Conservation (phyloP, 1,139 yeast genomes). For the Hansenula sp. region DNA sequence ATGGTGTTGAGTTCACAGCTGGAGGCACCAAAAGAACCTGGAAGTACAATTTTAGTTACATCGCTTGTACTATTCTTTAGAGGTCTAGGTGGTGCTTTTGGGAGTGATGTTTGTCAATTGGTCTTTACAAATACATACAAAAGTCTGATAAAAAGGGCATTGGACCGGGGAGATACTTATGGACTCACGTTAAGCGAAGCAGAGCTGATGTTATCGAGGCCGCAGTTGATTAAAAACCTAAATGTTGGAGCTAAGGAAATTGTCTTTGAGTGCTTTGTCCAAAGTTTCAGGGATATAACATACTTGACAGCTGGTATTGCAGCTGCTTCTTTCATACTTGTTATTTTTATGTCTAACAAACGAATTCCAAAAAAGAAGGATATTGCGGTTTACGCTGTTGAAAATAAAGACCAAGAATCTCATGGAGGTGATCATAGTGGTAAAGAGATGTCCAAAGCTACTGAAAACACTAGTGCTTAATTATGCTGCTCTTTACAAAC, state of each 20-base stretch:
- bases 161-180: not conserved
- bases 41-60: conserved; percentile 46
- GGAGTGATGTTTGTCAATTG: conserved; percentile 41
- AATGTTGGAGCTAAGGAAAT: too few species aligned
- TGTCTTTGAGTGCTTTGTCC: too few species aligned
- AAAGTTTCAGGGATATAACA: conserved; percentile 34
- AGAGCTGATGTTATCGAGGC: too few species aligned
- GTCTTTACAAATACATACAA: conserved; percentile 30
- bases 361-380: conserved; percentile 28
- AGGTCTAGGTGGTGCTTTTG: conserved; percentile 42
- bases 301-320: conserved; percentile 36
- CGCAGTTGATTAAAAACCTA: too few species aligned
- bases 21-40: conserved; percentile 45
- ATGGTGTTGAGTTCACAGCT: conserved; percentile 47
- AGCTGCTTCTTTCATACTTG: conserved; percentile 25
- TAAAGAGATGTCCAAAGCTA: too few species aligned
- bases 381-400: too few species aligned
- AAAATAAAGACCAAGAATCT: too few species aligned
- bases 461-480: too few species aligned
- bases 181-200: too few species aligned
- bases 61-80: conserved; percentile 41
- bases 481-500: too few species aligned
- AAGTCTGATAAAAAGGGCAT: conserved; percentile 7
- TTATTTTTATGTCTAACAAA: conserved; percentile 34
- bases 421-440: too few species aligned